These are phyloP conservation scores for Rhynchospora tenuis DNA, from an alignment of 176 grass and related monocot genomes.

Conservation along the genomic window DNA sequence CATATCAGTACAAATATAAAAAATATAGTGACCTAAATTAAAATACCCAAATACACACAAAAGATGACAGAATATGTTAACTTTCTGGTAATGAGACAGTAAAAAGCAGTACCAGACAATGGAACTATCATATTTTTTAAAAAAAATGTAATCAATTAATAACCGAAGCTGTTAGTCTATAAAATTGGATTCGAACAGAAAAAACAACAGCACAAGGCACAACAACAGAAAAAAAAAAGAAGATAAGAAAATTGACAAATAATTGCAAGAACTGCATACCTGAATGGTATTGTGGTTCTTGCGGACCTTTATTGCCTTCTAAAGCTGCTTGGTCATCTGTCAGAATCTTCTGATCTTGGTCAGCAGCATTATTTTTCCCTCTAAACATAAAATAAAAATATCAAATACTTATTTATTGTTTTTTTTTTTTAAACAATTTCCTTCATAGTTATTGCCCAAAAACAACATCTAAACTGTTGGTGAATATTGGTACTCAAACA, in stretches of 20 bases:
- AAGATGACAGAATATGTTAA: neutral
- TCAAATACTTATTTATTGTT: neutral
- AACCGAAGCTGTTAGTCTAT: neutral
- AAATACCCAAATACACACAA: neutral
- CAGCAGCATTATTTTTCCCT: constrained; percentile 8
- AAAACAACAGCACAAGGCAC: neutral
- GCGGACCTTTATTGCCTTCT: neutral
- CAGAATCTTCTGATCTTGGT: neutral
- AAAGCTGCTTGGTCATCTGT: constrained; percentile 7
- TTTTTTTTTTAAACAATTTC: neutral
- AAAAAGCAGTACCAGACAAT: neutral
- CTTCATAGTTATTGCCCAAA: neutral
- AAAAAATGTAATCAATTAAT: neutral
- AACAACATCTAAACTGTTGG: neutral
- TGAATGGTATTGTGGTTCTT: neutral
- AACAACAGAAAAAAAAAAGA: neutral
- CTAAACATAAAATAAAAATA: constrained; percentile 17
- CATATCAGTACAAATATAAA: neutral
- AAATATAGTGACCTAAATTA: neutral
- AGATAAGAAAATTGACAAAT: neutral
- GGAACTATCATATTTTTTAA: neutral
- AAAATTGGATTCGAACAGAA: neutral
- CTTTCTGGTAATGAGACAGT: neutral
- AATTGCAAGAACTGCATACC: neutral
- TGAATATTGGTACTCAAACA: neutral